Conservation (phyloP, 805 yeast genomes). For the Metschnikowia proteae region DNA sequence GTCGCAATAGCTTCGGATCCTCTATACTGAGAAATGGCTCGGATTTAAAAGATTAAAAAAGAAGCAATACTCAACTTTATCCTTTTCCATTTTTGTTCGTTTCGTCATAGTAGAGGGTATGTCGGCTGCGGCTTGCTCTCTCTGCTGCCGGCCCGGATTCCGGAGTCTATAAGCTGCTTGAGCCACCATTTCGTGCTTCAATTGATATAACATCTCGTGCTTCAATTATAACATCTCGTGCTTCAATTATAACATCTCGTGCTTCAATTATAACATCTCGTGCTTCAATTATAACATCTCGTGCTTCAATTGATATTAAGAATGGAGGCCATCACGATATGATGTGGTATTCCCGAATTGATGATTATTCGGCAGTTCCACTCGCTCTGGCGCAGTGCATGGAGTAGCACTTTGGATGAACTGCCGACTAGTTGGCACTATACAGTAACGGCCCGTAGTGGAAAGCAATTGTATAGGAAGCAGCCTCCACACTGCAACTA, state of each 20-base stretch:
- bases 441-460: slow-evolving; percentile 23
- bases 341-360: slow-evolving; percentile 34
- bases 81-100: slow-evolving; percentile 12
- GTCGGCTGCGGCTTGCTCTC: not conserved
- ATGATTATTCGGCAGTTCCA: slow-evolving; percentile 14
- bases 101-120: slow-evolving; percentile 10
- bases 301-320: slow-evolving; percentile 27
- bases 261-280: not conserved
- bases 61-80: slow-evolving; percentile 26
- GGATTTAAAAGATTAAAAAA: slow-evolving; percentile 25
- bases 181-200: slow-evolving; percentile 12
- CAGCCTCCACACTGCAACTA: slow-evolving; percentile 18
- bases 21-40: slow-evolving; percentile 9
- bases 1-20: slow-evolving; percentile 8
- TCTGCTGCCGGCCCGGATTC: not conserved
- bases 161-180: slow-evolving; percentile 20
- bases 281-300: slow-evolving; percentile 17
- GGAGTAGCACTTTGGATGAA: slow-evolving; percentile 27
- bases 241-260: not conserved
- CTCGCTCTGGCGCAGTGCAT: slow-evolving; percentile 1
- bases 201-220: not conserved
- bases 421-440: slow-evolving; percentile 32
- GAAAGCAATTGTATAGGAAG: slow-evolving; percentile 24
- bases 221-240: not conserved
- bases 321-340: slow-evolving; percentile 28